Evolutionary conservation across 2,329 filamentous ascomycete genomes (phyloP), one percentile per base, ranked within the genome.

Genomic region (Trichophyton mentagrophytes): DNA sequence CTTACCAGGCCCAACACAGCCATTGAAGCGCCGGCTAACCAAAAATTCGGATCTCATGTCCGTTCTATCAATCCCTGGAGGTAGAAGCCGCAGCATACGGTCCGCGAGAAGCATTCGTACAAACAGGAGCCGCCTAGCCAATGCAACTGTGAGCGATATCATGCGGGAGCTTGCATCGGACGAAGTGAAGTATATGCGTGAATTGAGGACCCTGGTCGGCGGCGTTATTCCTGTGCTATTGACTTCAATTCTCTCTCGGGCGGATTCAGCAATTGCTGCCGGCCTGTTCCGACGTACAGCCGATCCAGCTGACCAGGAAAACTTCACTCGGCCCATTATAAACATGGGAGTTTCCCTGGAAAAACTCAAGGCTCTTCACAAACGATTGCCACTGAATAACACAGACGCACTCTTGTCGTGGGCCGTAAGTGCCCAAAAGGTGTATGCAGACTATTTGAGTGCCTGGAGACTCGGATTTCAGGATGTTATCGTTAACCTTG

Each of bases 11-110:
- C 66, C 80, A 76, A 64, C 74, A 80, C 1, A 80, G 78, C 73
- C 72, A 27, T 76, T 89, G 38, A 89, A 87, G 71, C 83, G 89
- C 64, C 84, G 88, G 62, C 80, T 96, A 44, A 96, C 91, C 3
- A 95, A 89, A 62, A 91, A 97, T 73, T 90, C 90, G 15, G 93
- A 99, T 72, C 79, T 99, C 25, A 89, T 99, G 44, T 97, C 93
- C 0, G 90, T 96, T 2, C 78, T 99, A 7, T 97, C 91, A 27
- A 76, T 82, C 38, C 80, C 83, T 13, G 60, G 58, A 42, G 58
- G 22, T 75, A 80, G 85, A 61, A 82, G 81, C 62, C 84, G 80
- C 69, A 90, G 86, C 69, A 84, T 89, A 63, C 82, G 85, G 61
- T 91, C 90, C 25, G 84, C 87, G 30, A 84, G 88, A 51, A 95